Evolutionary conservation across 306 rosid genomes (phyloP), one percentile per base, ranked within the genome.

Genomic region (Dalbergia cultrata): DNA sequence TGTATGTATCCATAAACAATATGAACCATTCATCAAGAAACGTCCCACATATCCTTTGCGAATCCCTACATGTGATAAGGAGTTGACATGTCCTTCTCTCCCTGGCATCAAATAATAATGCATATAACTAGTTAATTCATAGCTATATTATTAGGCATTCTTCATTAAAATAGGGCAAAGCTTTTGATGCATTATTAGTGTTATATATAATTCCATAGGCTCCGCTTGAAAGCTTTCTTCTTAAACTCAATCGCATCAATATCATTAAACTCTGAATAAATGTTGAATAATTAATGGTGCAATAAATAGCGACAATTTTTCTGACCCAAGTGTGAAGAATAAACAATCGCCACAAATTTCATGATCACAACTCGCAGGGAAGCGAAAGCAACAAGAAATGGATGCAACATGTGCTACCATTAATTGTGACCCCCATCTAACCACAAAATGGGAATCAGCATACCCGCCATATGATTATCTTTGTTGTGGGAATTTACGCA

Each of bases 61-160:
- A 61, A 49, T 53, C 74, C 66, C 43, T 57, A 43, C 80, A 66
- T 74, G 64, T 44, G 44, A 33, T 74, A 54, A 47, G 39, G 19
- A 68, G 63, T 49, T 11, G 41, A 82, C 72, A 35, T 21, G 6
- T 54, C 60, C 60, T 26, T 60, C 67, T 39, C 56, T 43, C 18
- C 4, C 63, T 45, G 45, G 21, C 70, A 9, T 39, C n/a, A 81
- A 18, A 75, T 67, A 75, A 59, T 35, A 39, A 59, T 35, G 41
- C 77, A 16, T 54, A 67, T 18, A 57, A 18, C n/a, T n/a, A 66
- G 39, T 47, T 21, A 21, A 59, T 58, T 19, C 31, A 54, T 16
- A 54, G 16, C 18, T 52, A 26, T 26, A n/a, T 54, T 16, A 54
- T 17, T 54, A 54, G 19, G 60, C 60, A 54, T 1, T 54, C 21